These are phyloP conservation scores for Magnaporthales sp. DNA, from an alignment of 2,329 filamentous ascomycete genomes.

Conservation along the genomic window DNA sequence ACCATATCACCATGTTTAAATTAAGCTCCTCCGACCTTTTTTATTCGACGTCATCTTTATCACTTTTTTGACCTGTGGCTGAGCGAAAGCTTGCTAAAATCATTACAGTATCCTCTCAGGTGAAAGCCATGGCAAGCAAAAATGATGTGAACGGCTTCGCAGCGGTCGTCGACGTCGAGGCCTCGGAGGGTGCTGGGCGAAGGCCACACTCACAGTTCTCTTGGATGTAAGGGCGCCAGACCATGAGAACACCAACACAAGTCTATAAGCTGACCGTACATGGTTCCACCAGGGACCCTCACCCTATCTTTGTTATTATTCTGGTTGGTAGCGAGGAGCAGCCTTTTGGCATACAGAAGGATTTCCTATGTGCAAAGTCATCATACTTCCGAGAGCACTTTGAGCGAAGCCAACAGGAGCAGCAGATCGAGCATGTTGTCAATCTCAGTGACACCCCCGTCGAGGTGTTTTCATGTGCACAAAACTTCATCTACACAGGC, in stretches of 20 bases:
- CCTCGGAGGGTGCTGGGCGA: background rate
- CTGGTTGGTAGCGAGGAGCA: slow-evolving; percentile 41
- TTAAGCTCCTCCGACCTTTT: background rate
- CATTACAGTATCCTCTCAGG: background rate
- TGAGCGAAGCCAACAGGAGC: slow-evolving; percentile 19
- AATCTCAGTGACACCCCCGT: slow-evolving; percentile 36
- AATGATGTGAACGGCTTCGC: background rate
- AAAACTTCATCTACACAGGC: slow-evolving; percentile 46
- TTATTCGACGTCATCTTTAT: background rate
- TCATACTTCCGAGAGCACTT: slow-evolving; percentile 39
- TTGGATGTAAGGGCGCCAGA: slow-evolving; percentile 16
- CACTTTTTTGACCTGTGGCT: background rate
- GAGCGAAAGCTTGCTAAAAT: background rate
- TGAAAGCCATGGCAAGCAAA: background rate
- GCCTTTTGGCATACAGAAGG: slow-evolving; percentile 50
- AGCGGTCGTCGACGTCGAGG: background rate
- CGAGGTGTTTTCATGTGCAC: slow-evolving; percentile 45
- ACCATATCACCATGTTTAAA: background rate
- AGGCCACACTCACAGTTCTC: slow-evolving; percentile 14
- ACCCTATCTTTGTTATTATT: slow-evolving; percentile 46
- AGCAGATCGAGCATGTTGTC: slow-evolving; percentile 40
- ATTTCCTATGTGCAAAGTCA: slow-evolving; percentile 46
- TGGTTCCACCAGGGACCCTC: slow-evolving; percentile 36
- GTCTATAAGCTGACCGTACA: background rate
- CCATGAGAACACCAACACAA: background rate